A percentile compares a stretch with the other conserved stretches of the same genome.
Conservation (phyloP, 2,329 filamentous ascomycete genomes). For the Claviceps digitariae region DNA sequence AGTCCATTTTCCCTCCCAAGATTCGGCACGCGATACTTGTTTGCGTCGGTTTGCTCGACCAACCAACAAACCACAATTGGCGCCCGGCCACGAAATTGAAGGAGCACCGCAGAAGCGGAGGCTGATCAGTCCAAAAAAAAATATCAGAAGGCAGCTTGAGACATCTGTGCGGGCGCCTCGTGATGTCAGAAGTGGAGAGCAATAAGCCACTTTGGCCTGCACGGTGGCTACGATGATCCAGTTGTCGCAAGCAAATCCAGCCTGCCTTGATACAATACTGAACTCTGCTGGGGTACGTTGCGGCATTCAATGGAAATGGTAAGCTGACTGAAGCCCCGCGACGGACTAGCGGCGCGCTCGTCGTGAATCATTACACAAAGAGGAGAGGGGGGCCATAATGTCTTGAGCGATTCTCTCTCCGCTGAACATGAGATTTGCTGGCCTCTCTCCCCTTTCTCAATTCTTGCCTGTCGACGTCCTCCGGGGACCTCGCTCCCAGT, state of each 20-base stretch:
- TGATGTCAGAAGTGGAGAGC: not conserved
- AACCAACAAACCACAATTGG: not conserved
- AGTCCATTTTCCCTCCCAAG: not conserved
- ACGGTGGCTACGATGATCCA: not conserved
- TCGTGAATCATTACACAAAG: too few relatives aligned
- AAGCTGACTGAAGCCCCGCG: too few relatives aligned
- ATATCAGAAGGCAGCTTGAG: too few relatives aligned
- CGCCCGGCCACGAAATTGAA: too few relatives aligned
- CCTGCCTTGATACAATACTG: too few relatives aligned
- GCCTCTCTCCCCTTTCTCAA: too few relatives aligned
- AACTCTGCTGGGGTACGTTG: not conserved
- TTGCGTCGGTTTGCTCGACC: not conserved
- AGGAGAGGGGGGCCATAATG: too few relatives aligned
- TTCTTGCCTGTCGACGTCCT: not conserved
- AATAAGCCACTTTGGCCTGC: not conserved
- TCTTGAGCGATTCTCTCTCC: too few relatives aligned
- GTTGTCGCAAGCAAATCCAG: not conserved
- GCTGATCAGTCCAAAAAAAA: too few relatives aligned
- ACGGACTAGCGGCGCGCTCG: too few relatives aligned
- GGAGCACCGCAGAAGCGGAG: not conserved
- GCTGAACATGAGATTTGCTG: too few relatives aligned
- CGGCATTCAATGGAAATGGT: too few relatives aligned
- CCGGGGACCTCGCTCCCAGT: not conserved
- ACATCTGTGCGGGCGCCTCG: not conserved
- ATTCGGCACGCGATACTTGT: not conserved